These are phyloP conservation scores for Leucoagaricus sp. DNA, from an alignment of 1,284 basidiomycete species.

Conservation along the genomic window DNA sequence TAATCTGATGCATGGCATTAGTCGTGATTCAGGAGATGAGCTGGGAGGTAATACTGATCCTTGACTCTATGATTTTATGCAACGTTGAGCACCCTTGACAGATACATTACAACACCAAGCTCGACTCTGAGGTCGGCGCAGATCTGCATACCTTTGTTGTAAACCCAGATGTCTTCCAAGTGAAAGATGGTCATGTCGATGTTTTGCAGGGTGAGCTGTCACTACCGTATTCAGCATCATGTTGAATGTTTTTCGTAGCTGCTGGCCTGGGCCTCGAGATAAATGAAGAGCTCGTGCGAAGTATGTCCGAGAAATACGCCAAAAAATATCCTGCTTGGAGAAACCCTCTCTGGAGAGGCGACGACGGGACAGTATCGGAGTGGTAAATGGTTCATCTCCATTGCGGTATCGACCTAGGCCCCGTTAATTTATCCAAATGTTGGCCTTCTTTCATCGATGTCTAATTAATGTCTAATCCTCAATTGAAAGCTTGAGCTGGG, in stretches of 20 bases:
- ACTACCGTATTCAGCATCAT: background rate
- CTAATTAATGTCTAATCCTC: too few relatives aligned
- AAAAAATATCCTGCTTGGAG: constrained; percentile 47
- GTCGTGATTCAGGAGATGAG: constrained; percentile 72
- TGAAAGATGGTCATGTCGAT: constrained; percentile 61
- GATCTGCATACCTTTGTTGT: constrained; percentile 70
- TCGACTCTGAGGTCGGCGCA: constrained; percentile 33
- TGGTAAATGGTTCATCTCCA: constrained; percentile 27
- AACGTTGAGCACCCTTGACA: constrained; percentile 21
- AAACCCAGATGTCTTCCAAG: constrained; percentile 59
- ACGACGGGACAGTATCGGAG: constrained; percentile 34
- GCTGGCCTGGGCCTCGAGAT: constrained; percentile 73
- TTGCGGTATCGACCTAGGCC: too few relatives aligned
- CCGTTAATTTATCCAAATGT: too few relatives aligned
- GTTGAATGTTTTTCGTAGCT: constrained; percentile 30
- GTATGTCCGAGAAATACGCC: constrained; percentile 46
- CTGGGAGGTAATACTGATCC: constrained; percentile 45
- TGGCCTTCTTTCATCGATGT: too few relatives aligned
- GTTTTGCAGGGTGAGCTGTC: constrained; percentile 44
- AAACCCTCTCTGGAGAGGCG: constrained; percentile 55
- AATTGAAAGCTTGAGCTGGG: too few relatives aligned
- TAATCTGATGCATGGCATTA: constrained; percentile 19
- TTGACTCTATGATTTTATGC: background rate
- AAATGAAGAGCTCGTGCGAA: constrained; percentile 64
- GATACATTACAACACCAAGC: constrained; percentile 70